Base-by-base conservation (phyloP, 441 rosid species). In the Adansonia grandidieri region DNA sequence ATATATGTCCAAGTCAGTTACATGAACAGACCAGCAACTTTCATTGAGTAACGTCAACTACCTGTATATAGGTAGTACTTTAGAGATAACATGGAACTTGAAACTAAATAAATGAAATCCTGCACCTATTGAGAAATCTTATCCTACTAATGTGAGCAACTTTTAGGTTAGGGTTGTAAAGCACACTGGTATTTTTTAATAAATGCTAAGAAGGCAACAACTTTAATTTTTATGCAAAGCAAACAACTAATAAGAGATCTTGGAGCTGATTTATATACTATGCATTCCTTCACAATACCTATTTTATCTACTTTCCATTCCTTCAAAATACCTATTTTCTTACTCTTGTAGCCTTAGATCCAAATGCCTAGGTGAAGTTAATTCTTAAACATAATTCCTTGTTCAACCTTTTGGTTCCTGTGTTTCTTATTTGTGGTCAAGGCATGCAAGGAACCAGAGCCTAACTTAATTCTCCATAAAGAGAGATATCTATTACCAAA, bases 21-120 rank as follows among this genome's bases (percentile, higher is more conserved):
- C 75, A 71, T 56, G 32, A 37, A 57, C 24, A 56, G 14, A 71
- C 64, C 40, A 72, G 10, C 73, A 47, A 70, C 3, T 40, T 19
- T 19, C 8, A 32, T 53, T 37, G 54, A 15, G 48, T 47, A 71
- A 40, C 28, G 5, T 69, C 13, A 69, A 69, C 56, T 44, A 47
- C 56, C 28, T 20, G 40, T 47, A 47, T 22, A 11, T 22, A 44
- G 6, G 28, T 47, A 47, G 19, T 11, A 32, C 73, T 69, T 17
- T 44, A 9, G 4, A 37, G 22, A 7, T 37, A 64, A 64, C 48
- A 37, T 37, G 15, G 48, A 40, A 42, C 42, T 42, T 9, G 50
- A 65, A 65, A 65, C 57, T 10, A 69, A 5, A 47, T 47, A 47
- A 69, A 69, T 0, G 5, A 45, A 69, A 20, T 69, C 9, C 4